A percentile compares a stretch with the other conserved stretches of the same genome.
Conservation (phyloP, 2,329 filamentous ascomycete species). For the Cladorrhinum sp. region DNA sequence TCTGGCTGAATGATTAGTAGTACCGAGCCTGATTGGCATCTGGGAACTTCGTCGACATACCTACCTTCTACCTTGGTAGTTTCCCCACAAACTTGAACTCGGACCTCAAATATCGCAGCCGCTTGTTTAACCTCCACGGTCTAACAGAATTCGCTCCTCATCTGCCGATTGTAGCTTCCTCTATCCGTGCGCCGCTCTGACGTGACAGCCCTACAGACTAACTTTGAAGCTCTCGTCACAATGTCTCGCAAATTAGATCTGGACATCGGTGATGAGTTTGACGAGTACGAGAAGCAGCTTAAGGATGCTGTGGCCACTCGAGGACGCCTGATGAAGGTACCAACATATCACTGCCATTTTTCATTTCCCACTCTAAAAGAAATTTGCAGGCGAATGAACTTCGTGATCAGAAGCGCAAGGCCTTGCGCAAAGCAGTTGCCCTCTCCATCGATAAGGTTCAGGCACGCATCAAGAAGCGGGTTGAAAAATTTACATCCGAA, state of each 20-base stretch:
- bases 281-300: constrained; percentile 17
- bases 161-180: no score
- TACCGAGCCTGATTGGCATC: background rate
- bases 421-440: constrained; percentile 16
- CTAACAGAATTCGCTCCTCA: no score
- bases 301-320: constrained; percentile 22
- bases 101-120: constrained; percentile 17
- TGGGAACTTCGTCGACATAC: background rate
- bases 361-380: background rate
- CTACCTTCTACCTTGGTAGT: no score
- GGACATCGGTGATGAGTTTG: background rate
- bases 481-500: background rate
- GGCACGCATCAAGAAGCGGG: constrained; percentile 18
- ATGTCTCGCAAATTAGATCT: background rate
- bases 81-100: constrained; percentile 15
- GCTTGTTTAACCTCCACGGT: no score
- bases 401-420: constrained; percentile 22
- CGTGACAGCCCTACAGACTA: background rate
- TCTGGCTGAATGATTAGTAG: constrained; percentile 3
- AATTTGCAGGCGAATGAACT: constrained; percentile 18
- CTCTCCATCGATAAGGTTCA: constrained; percentile 15
- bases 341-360: background rate
- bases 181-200: background rate
- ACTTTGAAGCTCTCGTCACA: no score
- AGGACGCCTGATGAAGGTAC: constrained; percentile 22